These are phyloP conservation scores for Aureobasidium sp. DNA, from an alignment of 2,329 filamentous ascomycete species.

Conservation along the genomic window DNA sequence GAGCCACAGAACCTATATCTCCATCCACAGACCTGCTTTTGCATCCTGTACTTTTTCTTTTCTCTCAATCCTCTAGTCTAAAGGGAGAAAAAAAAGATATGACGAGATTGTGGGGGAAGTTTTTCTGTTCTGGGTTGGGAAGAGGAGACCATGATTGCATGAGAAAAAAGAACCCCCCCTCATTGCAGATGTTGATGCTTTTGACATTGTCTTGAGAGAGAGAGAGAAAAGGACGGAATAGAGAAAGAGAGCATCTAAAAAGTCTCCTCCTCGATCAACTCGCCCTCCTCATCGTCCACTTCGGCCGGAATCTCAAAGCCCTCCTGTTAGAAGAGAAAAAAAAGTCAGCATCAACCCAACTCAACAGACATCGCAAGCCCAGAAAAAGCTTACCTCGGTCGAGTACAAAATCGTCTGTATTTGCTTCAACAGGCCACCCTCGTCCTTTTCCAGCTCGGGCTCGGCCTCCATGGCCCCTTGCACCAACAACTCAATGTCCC, in stretches of 20 bases:
- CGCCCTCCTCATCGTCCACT: slow-evolving; percentile 58
- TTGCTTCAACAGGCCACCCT: slow-evolving; percentile 84
- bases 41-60: not conserved
- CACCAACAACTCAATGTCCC: slow-evolving; percentile 91
- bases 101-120: not conserved
- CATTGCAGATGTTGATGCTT: too few relatives aligned
- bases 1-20: not conserved
- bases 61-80: too few relatives aligned
- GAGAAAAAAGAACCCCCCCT: too few relatives aligned
- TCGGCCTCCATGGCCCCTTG: slow-evolving; percentile 91
- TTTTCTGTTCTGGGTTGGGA: too few relatives aligned
- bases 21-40: slow-evolving; percentile 13
- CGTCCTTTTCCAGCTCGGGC: slow-evolving; percentile 88
- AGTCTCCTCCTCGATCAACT: slow-evolving; percentile 69
- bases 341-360: not conserved
- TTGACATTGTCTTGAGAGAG: too few relatives aligned
- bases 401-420: slow-evolving; percentile 97
- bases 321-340: slow-evolving; percentile 28
- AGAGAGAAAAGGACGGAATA: too few relatives aligned
- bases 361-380: not conserved
- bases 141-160: slow-evolving; percentile 6
- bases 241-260: slow-evolving; percentile 48
- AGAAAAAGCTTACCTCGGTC: slow-evolving; percentile 59
- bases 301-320: slow-evolving; percentile 82
- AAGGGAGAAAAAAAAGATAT: not conserved